Evolutionary conservation across 2,329 filamentous ascomycete species (phyloP), one percentile per base, ranked within the genome.

Genomic region (Mycosphaerella sp.): DNA sequence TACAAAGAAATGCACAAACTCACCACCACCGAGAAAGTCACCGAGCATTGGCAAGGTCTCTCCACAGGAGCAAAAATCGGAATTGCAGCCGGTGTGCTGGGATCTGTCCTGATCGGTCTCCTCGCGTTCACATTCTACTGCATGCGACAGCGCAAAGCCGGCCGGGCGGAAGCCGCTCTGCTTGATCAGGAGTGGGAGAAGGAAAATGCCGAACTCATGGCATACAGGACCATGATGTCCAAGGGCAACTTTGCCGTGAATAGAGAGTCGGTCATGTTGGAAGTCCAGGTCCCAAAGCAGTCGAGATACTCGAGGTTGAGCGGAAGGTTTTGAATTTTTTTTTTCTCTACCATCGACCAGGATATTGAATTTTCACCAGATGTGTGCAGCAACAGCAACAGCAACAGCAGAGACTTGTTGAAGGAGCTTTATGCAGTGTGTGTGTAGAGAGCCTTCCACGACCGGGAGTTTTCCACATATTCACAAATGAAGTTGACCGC

Each of bases 61-160:
- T 68, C 73, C 2, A 57, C 64, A 0, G 72, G 67, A 13, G 74
- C 74, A 46, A 76, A 79, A 56, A 72, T 75, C 46, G 75, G 71
- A 39, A 71, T 80, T 49, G 72, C 68, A 25, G 67, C 66, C 30
- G 71, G 68, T 18, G 74, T 73, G 41, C 64, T 76, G 28, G 71
- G 68, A 32, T 67, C 67, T 8, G 67, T 70, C 10, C 57, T 59
- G 27, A 58, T 75, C 18, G 64, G 62, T 6, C 59, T 69, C 16
- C 46, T 62, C 18, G 62, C 59, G 3, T 64, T 64, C 43, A 57
- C 68, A 9, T 70, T 76, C 59, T 78, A 71, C 66, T 79, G 74
- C 62, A 58, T 78, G 55, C 70, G 68, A 42, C 75, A 79, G 63
- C 71, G 77, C 51, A 70, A 71, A 51, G 68, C 70, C 54, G 77